Evolutionary conservation across 2,329 filamentous ascomycete species (phyloP).

Genomic region (Colletotrichum costaricense): DNA sequence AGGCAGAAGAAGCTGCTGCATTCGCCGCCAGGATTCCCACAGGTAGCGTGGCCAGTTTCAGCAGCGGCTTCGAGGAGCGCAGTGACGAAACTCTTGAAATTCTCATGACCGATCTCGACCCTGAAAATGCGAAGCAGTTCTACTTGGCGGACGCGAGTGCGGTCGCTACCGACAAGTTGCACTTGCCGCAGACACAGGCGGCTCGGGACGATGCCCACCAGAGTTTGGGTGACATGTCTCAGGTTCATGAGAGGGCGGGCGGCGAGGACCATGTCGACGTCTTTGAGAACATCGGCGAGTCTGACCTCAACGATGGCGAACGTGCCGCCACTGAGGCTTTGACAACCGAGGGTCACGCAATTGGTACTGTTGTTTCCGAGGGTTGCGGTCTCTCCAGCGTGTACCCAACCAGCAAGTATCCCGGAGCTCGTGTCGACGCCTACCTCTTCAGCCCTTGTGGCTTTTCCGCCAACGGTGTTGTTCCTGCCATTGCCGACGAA

Average conservation of each 20-base stretch:
- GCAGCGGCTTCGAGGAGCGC: constrained; percentile 53
- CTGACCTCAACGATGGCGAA: constrained; percentile 65
- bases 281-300: constrained; percentile 75
- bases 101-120: constrained; percentile 78
- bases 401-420: constrained; percentile 88
- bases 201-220: constrained; percentile 70
- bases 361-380: constrained; percentile 93
- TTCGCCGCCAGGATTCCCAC: constrained; percentile 66
- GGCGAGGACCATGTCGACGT: constrained; percentile 78
- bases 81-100: constrained; percentile 83
- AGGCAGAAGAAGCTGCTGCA: constrained; percentile 39
- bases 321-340: constrained; percentile 77
- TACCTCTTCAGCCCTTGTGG: constrained; percentile 97
- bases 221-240: constrained; percentile 69
- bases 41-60: constrained; percentile 51
- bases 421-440: constrained; percentile 92
- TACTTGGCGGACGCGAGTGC: constrained; percentile 81
- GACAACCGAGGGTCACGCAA: constrained; percentile 91
- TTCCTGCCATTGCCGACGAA: constrained; percentile 78
- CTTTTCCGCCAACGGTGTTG: constrained; percentile 95
- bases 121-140: constrained; percentile 77
- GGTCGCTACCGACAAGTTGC: constrained; percentile 84
- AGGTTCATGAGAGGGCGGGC: constrained; percentile 44
- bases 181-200: constrained; percentile 72
- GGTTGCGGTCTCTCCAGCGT: constrained; percentile 88